Base-by-base conservation (phyloP, 352 stramenopile species). In the Pythium oligandrum region DNA sequence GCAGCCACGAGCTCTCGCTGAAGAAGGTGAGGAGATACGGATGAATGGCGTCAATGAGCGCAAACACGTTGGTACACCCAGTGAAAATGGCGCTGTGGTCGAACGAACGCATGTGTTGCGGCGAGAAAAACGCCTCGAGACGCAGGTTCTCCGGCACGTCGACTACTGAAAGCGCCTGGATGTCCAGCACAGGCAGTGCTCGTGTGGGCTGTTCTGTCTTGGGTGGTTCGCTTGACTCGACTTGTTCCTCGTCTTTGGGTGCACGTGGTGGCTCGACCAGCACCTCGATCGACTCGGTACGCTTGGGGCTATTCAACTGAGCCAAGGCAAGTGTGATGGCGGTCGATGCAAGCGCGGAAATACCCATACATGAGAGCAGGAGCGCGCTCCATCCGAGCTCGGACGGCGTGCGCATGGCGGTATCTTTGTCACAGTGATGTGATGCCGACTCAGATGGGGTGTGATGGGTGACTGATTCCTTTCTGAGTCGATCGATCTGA, bases 21-120 rank as follows among this genome's bases (percentile, higher is more conserved):
- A 91, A 83, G 62, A 82, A 89, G 26, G 55, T 61, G 6, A 56
- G 37, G 33, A 83, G 51, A 55, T 91, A 91, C 39, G 64, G 55
- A 36, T 76, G 75, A 53, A 91, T 84, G 35, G 63, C 66, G 54
- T 88, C 75, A 12, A 91, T 57, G n/a, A 79, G 68, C 1, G 64
- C 66, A 8, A 89, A 73, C 0, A 92, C 78, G 38, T 81, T 72
- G n/a, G 59, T 60, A 57, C 75, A 83, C 12, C 61, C 62, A 11
- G 78, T 58, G 49, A 92, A 88, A 8, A 92, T 45, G 0, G 57
- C 61, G 4, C 49, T 49, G 53, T 92, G 78, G 33, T 75, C 67
- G 40, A 92, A 90, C 7, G 64, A 53, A 6, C 46, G 40, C 5
- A 78, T 59, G 47, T 69, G 68, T n/a, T 81, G 53, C 1, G 30